Evolutionary conservation across 225 moss, liverwort and hornwort species (phyloP), one percentile per base, ranked within the genome.

Genomic region (Pseudisothecium myosuroides): DNA sequence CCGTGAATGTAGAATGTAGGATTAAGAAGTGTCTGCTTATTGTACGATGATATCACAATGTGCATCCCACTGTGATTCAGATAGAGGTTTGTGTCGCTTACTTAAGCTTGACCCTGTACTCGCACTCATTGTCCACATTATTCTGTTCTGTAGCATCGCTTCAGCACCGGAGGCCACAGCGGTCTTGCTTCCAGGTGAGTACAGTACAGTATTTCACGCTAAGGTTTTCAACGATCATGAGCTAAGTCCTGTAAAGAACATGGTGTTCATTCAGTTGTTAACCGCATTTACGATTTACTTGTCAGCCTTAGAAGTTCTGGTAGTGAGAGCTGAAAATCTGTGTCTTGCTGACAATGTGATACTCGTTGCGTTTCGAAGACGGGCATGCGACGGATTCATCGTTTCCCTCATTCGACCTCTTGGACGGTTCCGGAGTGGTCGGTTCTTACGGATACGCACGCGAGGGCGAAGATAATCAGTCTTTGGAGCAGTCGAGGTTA

Each of bases 141-240:
- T 85, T 83, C 34, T 91, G 84, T 90, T 86, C 83, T 96, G 88
- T 96, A 99, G 98, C 93, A 94, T 97, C 85, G 93, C 97, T 83
- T 99, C 98, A 65, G 97, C 96, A 47, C 98, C 98, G 88, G 98
- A 99, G 93, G 95, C 98, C 84, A 99, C 98, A 43, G 98, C 98
- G 59, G 96, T 97, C 83, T 91, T 99, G 86, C 98, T 99, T 91
- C 98, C 98, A 89, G 98, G 98, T 97, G 79, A 89, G 93, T 59
- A 86, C 41, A 65, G 47, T 43, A 88, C 62, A 61, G 56, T 78
- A 88, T 85, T 22, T 55, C 86, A 67, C 72, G 59, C 19, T 22
- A 45, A 63, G 55, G 39, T 39, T 63, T 73, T 61, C 45, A 29
- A 65, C 73, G 58, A 75, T 69, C 76, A 68, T 72, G 37, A 85